phyloP scores from a whole-genome alignment of 2,329 filamentous ascomycete species.

The Elsinoe perseae region DNA sequence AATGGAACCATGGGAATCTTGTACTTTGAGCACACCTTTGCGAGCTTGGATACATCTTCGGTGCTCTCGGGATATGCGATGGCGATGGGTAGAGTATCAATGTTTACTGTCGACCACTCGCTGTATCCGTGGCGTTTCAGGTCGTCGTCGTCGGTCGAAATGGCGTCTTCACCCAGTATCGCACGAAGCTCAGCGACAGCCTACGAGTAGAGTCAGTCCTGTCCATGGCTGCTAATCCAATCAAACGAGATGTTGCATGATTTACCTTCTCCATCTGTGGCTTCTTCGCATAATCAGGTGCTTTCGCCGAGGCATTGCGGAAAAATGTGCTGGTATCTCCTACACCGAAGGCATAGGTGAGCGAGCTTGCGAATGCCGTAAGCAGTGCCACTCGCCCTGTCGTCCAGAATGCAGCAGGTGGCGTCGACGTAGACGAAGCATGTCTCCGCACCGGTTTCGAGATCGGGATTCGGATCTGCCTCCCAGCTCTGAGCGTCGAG shows the following conservation, averaged over 20 bases:
- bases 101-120: conserved; percentile 64
- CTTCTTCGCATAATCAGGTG: conserved; percentile 42
- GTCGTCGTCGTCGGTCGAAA: conserved; percentile 58
- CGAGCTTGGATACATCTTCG: conserved; percentile 56
- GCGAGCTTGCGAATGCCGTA: conserved; percentile 42
- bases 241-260: background rate
- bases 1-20: conserved; percentile 79
- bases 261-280: conserved; percentile 45
- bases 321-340: conserved; percentile 27
- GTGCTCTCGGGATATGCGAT: conserved; percentile 58
- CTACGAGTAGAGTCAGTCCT: conserved; percentile 26
- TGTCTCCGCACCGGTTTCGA: background rate
- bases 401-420: conserved; percentile 36
- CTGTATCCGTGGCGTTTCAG: conserved; percentile 59
- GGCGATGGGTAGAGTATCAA: conserved; percentile 54
- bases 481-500: background rate
- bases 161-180: conserved; percentile 49
- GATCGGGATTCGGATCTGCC: background rate
- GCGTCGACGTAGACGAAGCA: background rate
- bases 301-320: conserved; percentile 19
- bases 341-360: conserved; percentile 46
- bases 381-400: conserved; percentile 42
- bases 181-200: conserved; percentile 49
- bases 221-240: background rate
- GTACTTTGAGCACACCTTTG: conserved; percentile 67